phyloP scores from a whole-genome alignment of 768 basidiomycete genomes.

The Piloderma croceum region DNA sequence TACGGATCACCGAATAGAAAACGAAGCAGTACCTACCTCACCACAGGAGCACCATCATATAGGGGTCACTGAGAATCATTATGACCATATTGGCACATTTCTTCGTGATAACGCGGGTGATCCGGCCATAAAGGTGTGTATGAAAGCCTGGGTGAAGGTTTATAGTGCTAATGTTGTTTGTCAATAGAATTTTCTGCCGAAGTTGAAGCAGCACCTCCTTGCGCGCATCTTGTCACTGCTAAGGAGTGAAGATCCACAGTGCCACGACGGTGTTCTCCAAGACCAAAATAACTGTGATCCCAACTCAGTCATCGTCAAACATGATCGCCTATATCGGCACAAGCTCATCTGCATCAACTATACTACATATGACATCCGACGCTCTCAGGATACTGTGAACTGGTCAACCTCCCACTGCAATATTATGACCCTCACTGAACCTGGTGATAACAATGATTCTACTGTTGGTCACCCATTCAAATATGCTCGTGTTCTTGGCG shows the following conservation, averaged over 20 bases:
- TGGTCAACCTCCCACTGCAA: too few relatives aligned
- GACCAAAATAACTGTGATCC: too few relatives aligned
- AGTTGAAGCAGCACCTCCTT: constrained; percentile 6
- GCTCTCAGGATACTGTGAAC: constrained; percentile 20
- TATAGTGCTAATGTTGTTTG: too few relatives aligned
- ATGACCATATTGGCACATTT: background rate
- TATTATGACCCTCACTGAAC: constrained; percentile 1
- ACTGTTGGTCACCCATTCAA: background rate
- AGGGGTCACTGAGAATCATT: background rate
- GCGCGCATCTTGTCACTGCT: background rate
- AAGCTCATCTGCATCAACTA: constrained; percentile 24
- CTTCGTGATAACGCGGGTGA: background rate
- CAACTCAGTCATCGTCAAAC: constrained; percentile 11
- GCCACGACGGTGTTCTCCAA: too few relatives aligned
- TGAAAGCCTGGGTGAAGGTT: background rate
- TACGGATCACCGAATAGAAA: background rate
- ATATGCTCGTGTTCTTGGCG: background rate
- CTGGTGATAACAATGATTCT: background rate
- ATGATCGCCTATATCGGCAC: constrained; percentile 17
- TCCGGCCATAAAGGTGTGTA: constrained; percentile 3
- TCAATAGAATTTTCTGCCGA: constrained; percentile 5
- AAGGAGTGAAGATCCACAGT: too few relatives aligned
- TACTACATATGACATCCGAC: constrained; percentile 25
- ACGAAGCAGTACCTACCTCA: background rate
- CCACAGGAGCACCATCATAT: background rate